Evolutionary conservation across 371 early-diverging fungal species (phyloP), one percentile per base, ranked within the genome.

Genomic region (Dipsacomyces acuminosporus): DNA sequence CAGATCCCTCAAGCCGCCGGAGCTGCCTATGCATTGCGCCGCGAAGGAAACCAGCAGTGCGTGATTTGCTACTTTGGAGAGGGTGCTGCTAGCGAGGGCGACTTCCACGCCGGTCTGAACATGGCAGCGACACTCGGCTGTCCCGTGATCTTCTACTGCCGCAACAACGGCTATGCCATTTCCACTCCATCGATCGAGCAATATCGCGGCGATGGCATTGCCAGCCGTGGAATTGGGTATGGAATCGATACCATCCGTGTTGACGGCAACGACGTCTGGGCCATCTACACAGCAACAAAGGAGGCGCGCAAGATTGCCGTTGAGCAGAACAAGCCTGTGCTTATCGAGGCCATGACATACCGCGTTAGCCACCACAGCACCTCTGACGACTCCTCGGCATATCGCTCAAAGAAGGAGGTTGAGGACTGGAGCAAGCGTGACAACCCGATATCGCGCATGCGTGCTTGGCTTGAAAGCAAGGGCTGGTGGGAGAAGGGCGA

Each of bases 1-100:
- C 97, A 98, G 76, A 80, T 98, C 41, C 98, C 98, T n/a, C 98
- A 97, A 72, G 98, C 98, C n/a, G 80, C 93, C 1, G 98, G 98
- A 22, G 86, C 97, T 14, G 98, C 94, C n/a, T 98, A 94, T 65
- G 95, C 95, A 0, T 73, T 94, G 51, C 96, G 96, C 64, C 74
- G 85, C 30, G 76, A 80, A 25, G 88, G 89, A 2, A 78, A 81
- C 45, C 78, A 87, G 50, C 87, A 86, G 54, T 84, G 86, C 58
- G 86, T 82, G 8, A 78, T 95, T 42, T 92, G 94, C 78, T 98
- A 89, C 76, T 98, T 98, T 82, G 98, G 98, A 22, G 98, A 98
- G 69, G 98, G 97, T 34, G 94, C 97, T 23, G 97, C 98, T 19
- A 86, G 86, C 17, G 98, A 98, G 72, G 98, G 98, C 46, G 98